Percentiles rank a stretch among this genome's conserved stretches.
phyloP scores from a whole-genome alignment of 2,329 filamentous ascomycete species.

The Microcyclospora pomicola region DNA sequence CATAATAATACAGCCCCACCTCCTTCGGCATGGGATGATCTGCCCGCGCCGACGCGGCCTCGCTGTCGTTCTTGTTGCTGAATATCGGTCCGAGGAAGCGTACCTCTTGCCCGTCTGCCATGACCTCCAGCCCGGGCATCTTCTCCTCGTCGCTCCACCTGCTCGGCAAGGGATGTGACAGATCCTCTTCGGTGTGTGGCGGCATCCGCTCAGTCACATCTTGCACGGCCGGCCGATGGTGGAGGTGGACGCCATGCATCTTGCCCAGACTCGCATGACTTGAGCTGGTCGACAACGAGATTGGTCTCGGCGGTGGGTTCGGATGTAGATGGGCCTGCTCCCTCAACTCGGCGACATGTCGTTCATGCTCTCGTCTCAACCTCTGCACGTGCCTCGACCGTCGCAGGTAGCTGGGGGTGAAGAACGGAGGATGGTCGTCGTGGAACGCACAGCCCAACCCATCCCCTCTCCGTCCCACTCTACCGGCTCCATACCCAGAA shows the following conservation, averaged over 20 bases:
- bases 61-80: slow-evolving; percentile 46
- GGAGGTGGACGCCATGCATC: slow-evolving; percentile 38
- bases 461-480: slow-evolving; percentile 4
- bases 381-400: slow-evolving; percentile 65
- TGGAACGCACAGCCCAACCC: slow-evolving; percentile 8
- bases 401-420: slow-evolving; percentile 71
- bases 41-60: slow-evolving; percentile 69
- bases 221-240: slow-evolving; percentile 64
- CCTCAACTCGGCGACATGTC: slow-evolving; percentile 31
- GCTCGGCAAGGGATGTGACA: slow-evolving; percentile 57
- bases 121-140: slow-evolving; percentile 56
- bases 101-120: slow-evolving; percentile 60
- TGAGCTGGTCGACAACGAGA: slow-evolving; percentile 40
- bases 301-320: slow-evolving; percentile 5
- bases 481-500: no score
- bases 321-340: slow-evolving; percentile 9
- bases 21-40: slow-evolving; percentile 78
- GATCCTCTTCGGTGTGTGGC: slow-evolving; percentile 42
- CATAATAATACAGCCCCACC: slow-evolving; percentile 91
- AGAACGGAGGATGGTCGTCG: slow-evolving; percentile 39
- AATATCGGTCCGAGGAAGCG: slow-evolving; percentile 35
- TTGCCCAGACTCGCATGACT: slow-evolving; percentile 47
- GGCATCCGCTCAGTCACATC: slow-evolving; percentile 70
- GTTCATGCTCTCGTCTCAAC: slow-evolving; percentile 45
- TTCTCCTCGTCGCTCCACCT: slow-evolving; percentile 74